A percentile compares a stretch with the other conserved stretches of the same genome.
phyloP scores from a whole-genome alignment of 2,329 filamentous ascomycete genomes.

The Phoma sp. region DNA sequence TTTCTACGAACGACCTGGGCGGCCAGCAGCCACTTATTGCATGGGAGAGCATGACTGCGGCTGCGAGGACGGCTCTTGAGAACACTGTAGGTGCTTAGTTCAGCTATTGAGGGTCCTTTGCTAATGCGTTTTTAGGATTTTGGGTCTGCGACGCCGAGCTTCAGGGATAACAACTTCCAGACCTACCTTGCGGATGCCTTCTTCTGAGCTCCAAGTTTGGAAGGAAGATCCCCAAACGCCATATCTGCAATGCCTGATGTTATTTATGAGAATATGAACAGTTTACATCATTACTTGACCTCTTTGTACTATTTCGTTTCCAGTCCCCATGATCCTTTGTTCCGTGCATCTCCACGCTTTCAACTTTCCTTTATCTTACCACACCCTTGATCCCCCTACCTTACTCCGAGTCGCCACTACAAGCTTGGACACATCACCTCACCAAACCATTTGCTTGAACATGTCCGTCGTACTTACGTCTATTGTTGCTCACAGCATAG shows the following conservation, averaged over 20 bases:
- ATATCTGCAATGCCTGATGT: too few relatives aligned
- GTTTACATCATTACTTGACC: not conserved
- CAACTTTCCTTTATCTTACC: too few relatives aligned
- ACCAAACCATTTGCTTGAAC: too few relatives aligned
- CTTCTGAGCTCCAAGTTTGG: slow-evolving; percentile 10
- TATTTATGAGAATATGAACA: not conserved
- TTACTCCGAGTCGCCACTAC: too few relatives aligned
- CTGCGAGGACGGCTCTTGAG: slow-evolving; percentile 53
- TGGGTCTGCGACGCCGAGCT: slow-evolving; percentile 56
- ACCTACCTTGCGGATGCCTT: slow-evolving; percentile 51
- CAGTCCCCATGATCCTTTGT: too few relatives aligned
- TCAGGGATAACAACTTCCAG: slow-evolving; percentile 57
- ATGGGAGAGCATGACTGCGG: slow-evolving; percentile 58
- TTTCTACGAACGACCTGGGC: slow-evolving; percentile 51
- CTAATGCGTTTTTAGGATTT: slow-evolving; percentile 43
- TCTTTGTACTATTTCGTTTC: too few relatives aligned
- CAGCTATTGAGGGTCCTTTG: not conserved
- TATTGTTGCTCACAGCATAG: not conserved
- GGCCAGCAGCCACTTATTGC: slow-evolving; percentile 58
- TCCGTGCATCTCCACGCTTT: too few relatives aligned
- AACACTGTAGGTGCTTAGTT: slow-evolving; percentile 40
- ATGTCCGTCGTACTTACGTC: not conserved
- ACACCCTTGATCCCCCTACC: too few relatives aligned
- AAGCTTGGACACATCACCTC: too few relatives aligned
- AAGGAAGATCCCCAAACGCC: too few relatives aligned